These are phyloP conservation scores for Conticribra weissflogii DNA, from an alignment of 108 stramenopile species.

Conservation along the genomic window DNA sequence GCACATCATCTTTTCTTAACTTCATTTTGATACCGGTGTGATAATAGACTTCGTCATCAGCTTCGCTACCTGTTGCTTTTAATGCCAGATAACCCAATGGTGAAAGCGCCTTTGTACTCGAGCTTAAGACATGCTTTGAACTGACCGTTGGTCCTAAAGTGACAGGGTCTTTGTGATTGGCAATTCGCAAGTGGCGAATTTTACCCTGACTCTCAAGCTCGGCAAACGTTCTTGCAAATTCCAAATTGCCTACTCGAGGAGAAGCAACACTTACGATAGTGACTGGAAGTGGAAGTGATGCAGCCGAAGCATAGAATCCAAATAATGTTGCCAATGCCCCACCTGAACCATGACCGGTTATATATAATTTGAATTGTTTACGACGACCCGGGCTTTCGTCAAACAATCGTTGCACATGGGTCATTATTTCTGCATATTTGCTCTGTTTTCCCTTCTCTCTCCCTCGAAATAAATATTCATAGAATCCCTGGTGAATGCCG, in stretches of 20 bases:
- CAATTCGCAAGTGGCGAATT: slow-evolving; percentile 72
- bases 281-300: slow-evolving; percentile 44
- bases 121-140: slow-evolving; percentile 50
- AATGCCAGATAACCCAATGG: slow-evolving; percentile 50
- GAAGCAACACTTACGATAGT: slow-evolving; percentile 65
- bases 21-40: slow-evolving; percentile 69
- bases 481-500: slow-evolving; percentile 68
- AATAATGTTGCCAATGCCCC: slow-evolving; percentile 78
- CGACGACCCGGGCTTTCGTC: slow-evolving; percentile 36
- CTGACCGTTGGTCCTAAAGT: slow-evolving; percentile 68
- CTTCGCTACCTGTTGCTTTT: slow-evolving; percentile 25
- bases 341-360: slow-evolving; percentile 79
- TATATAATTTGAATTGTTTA: slow-evolving; percentile 55
- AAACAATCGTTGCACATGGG: slow-evolving; percentile 47
- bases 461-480: slow-evolving; percentile 61
- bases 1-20: slow-evolving; percentile 28
- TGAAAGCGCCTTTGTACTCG: slow-evolving; percentile 43
- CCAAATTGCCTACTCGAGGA: slow-evolving; percentile 68
- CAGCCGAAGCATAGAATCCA: slow-evolving; percentile 65
- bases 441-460: slow-evolving; percentile 43
- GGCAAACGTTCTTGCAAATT: slow-evolving; percentile 64
- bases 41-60: slow-evolving; percentile 59
- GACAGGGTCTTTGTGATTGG: slow-evolving; percentile 75
- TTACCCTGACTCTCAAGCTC: slow-evolving; percentile 63
- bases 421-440: slow-evolving; percentile 60